Evolutionary conservation across 2,329 filamentous ascomycete species (phyloP).

Genomic region (Aspergillus carbonarius): DNA sequence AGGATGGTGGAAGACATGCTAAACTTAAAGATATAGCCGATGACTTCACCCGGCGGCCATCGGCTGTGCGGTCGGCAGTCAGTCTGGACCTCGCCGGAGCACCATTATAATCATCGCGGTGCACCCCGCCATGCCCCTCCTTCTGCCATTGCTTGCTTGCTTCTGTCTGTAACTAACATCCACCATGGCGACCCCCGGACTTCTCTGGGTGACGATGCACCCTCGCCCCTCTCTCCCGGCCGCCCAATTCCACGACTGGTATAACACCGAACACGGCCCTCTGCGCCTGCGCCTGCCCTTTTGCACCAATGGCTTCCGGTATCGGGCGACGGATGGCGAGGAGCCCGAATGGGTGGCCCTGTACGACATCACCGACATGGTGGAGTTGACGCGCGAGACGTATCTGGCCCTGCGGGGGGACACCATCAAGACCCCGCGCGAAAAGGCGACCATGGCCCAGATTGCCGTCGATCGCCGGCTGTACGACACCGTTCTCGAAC

Average conservation of each 20-base stretch:
- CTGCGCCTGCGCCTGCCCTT: constrained; percentile 73
- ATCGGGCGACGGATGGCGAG: constrained; percentile 63
- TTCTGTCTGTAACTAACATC: not conserved
- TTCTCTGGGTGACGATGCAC: constrained; percentile 86
- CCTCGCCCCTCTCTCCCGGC: constrained; percentile 64
- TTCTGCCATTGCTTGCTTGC: not conserved
- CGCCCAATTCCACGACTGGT: constrained; percentile 84
- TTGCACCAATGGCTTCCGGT: constrained; percentile 76
- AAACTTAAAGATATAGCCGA: not conserved
- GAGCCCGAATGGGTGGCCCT: constrained; percentile 72
- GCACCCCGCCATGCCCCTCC: not conserved
- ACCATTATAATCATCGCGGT: not conserved
- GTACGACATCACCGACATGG: constrained; percentile 78
- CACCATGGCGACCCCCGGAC: constrained; percentile 55
- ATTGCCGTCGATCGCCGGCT: constrained; percentile 69
- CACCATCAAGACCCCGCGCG: constrained; percentile 57
- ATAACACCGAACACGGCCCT: constrained; percentile 90
- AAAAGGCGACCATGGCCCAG: constrained; percentile 62
- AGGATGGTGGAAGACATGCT: no score
- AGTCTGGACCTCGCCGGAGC: not conserved
- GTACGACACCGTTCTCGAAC: constrained; percentile 64
- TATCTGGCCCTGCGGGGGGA: constrained; percentile 58
- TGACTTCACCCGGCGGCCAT: constrained; percentile 2
- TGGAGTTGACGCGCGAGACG: constrained; percentile 62
- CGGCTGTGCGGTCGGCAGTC: constrained; percentile 18